These are phyloP conservation scores for Alternaria alternata DNA, from an alignment of 2,329 filamentous ascomycete genomes.

Conservation along the genomic window DNA sequence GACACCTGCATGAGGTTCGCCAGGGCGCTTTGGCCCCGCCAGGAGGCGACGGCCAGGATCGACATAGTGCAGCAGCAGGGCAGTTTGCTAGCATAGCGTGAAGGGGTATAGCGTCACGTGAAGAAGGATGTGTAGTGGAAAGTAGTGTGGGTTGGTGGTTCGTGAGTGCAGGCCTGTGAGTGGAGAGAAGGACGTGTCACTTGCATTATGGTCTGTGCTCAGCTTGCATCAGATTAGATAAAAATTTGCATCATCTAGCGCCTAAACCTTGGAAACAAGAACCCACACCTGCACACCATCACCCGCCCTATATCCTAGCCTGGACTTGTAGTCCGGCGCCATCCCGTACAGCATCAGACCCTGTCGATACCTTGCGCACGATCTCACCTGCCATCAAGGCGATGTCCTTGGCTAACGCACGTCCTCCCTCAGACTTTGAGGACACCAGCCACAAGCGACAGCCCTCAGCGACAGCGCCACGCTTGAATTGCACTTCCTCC, in stretches of 20 bases:
- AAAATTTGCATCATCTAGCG: slow-evolving; percentile 33
- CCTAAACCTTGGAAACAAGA: slow-evolving; percentile 4
- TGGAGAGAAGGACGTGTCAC: slow-evolving; percentile 13
- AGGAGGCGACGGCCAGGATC: slow-evolving; percentile 34
- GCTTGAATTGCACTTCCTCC: slow-evolving; percentile 51
- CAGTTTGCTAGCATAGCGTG: slow-evolving; percentile 17
- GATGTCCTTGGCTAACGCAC: slow-evolving; percentile 48
- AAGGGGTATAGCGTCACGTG: slow-evolving; percentile 28
- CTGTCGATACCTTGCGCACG: slow-evolving; percentile 33
- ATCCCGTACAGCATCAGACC: slow-evolving; percentile 21
- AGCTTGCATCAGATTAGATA: slow-evolving; percentile 42
- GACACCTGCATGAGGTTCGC: slow-evolving; percentile 22
- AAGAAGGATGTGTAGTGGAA: slow-evolving; percentile 21
- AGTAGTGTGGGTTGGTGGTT: slow-evolving; percentile 15
- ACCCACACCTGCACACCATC: slow-evolving; percentile 11
- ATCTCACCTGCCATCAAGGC: slow-evolving; percentile 46
- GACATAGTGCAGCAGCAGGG: slow-evolving; percentile 29
- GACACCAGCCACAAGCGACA: slow-evolving; percentile 47
- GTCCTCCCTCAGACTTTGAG: slow-evolving; percentile 42
- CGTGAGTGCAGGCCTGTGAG: slow-evolving; percentile 15
- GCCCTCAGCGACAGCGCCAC: slow-evolving; percentile 37
- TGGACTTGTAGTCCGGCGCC: slow-evolving; percentile 33
- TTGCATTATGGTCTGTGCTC: slow-evolving; percentile 17
- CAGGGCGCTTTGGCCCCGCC: slow-evolving; percentile 29
- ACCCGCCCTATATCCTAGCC: slow-evolving; percentile 39